Evolutionary conservation across 768 basidiomycete genomes (phyloP).

Genomic region (Cubamyces lactineus): DNA sequence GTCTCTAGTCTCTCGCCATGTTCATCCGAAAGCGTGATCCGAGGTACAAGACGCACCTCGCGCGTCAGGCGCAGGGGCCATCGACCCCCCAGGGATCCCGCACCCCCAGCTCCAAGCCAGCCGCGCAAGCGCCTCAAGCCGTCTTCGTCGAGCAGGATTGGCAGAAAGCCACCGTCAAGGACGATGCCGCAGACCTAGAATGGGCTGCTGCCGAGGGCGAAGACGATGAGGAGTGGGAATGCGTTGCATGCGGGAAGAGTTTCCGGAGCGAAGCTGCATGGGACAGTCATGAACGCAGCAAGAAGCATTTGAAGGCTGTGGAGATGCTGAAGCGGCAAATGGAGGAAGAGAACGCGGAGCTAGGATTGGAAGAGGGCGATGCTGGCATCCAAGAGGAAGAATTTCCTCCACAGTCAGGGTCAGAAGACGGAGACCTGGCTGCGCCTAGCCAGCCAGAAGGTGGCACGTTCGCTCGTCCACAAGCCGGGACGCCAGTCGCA

Average conservation of each 20-base stretch:
- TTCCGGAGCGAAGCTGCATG: constrained; percentile 94
- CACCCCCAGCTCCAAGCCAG: constrained; percentile 29
- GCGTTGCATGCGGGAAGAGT: constrained; percentile 89
- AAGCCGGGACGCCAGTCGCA: not conserved
- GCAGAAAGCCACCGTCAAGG: constrained; percentile 61
- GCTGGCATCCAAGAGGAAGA: constrained; percentile 17
- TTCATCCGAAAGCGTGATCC: constrained; percentile 90
- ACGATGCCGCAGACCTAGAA: constrained; percentile 64
- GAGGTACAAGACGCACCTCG: constrained; percentile 71
- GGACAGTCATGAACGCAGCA: constrained; percentile 95
- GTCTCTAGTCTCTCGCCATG: constrained; percentile 63
- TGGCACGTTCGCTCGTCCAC: not conserved
- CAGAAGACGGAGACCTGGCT: constrained; percentile 13
- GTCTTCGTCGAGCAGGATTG: constrained; percentile 85
- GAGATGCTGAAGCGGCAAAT: constrained; percentile 79
- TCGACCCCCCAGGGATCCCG: constrained; percentile 20
- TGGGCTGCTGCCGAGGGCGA: constrained; percentile 76
- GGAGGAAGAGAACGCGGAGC: constrained; percentile 67
- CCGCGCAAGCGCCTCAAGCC: constrained; percentile 37
- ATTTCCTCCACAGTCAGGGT: constrained; percentile 1
- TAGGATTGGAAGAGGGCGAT: constrained; percentile 52
- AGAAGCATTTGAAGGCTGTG: constrained; percentile 90
- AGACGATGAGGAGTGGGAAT: constrained; percentile 86
- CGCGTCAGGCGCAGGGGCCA: constrained; percentile 45
- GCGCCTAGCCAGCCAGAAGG: not conserved